phyloP scores from a whole-genome alignment of 225 moss, liverwort and hornwort species.

The Antitrichia curtipendula region DNA sequence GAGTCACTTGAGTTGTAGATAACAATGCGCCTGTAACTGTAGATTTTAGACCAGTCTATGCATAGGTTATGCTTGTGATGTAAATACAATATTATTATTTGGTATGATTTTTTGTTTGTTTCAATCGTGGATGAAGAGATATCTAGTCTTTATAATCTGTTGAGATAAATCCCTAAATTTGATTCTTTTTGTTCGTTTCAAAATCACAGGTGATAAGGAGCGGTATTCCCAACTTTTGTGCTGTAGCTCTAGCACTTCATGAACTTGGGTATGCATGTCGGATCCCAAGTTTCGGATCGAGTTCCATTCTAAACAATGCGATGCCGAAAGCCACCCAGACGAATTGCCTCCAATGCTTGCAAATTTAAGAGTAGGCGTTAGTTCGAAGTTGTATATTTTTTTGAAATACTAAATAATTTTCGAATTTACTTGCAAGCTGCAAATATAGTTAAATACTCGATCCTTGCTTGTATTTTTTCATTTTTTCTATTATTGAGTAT shows the following conservation, averaged over 20 bases:
- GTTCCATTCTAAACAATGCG: not conserved
- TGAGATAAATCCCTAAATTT: not conserved
- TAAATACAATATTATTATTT: not conserved
- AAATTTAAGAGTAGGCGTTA: not conserved
- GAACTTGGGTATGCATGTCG: slow-evolving; percentile 63
- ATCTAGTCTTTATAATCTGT: not conserved
- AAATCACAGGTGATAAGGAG: slow-evolving; percentile 58
- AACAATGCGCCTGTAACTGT: not conserved
- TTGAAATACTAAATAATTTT: not conserved
- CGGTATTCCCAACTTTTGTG: slow-evolving; percentile 95
- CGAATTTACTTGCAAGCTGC: not conserved
- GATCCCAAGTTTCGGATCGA: not conserved
- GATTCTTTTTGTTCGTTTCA: not conserved
- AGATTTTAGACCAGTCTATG: not conserved
- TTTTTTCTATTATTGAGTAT: too few species aligned
- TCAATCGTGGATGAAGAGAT: not conserved
- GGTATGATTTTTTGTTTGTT: not conserved
- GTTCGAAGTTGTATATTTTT: not conserved
- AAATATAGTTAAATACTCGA: not conserved
- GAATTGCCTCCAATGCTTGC: not conserved
- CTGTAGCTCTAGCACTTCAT: slow-evolving; percentile 91
- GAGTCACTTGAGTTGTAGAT: not conserved
- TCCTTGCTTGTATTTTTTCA: not conserved
- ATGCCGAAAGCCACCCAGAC: not conserved
- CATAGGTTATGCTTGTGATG: not conserved